phyloP scores from a whole-genome alignment of 768 basidiomycete species.

The Obba rivulosa region DNA sequence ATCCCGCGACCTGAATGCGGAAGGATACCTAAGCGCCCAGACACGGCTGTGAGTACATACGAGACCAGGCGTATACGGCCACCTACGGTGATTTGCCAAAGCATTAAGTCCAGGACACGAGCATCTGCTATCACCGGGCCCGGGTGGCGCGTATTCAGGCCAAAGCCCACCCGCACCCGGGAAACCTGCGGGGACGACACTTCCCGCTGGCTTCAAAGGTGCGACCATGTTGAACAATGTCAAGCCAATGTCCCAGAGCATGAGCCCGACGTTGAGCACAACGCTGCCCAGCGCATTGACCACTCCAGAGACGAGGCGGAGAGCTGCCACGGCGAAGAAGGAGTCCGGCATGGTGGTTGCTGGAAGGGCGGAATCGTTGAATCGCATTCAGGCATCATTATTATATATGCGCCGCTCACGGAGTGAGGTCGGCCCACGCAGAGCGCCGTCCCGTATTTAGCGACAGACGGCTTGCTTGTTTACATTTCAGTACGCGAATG shows the following conservation, averaged over 20 bases:
- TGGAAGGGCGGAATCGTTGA: no score
- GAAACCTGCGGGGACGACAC: slow-evolving; percentile 15
- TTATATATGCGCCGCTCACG: no score
- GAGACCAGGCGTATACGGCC: no score
- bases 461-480: no score
- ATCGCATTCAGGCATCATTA: no score
- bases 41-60: no score
- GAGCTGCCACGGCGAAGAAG: no score
- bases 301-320: no score
- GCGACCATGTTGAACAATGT: slow-evolving; percentile 46
- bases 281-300: slow-evolving; percentile 4
- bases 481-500: no score
- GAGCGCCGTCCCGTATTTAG: no score
- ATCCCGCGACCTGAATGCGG: slow-evolving; percentile 66
- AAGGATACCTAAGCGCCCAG: slow-evolving; percentile 33
- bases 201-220: slow-evolving; percentile 33
- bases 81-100: slow-evolving; percentile 75
- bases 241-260: slow-evolving; percentile 49
- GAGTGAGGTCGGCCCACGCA: no score
- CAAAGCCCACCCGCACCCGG: slow-evolving; percentile 56
- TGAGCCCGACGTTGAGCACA: slow-evolving; percentile 20
- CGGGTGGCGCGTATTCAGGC: slow-evolving; percentile 59
- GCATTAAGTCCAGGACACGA: slow-evolving; percentile 76
- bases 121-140: slow-evolving; percentile 61
- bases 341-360: no score